Base-by-base conservation (phyloP, 169 alveolate genomes). In the Neospora caninum region DNA sequence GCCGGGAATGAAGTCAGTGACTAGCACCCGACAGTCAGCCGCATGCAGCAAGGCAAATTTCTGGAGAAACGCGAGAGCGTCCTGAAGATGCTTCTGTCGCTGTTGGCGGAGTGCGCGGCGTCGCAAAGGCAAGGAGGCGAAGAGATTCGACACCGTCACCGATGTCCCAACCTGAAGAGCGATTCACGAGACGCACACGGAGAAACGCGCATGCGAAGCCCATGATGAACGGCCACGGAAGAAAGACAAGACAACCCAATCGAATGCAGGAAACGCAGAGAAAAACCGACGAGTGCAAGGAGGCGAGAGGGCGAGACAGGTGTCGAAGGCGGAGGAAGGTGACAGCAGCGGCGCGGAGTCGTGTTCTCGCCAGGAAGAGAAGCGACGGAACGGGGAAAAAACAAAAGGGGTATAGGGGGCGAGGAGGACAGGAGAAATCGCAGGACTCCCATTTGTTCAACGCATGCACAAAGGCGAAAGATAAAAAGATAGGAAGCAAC, bases 41-140 rank as follows among this genome's bases (percentile, higher is more conserved):
- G 94, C 93, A 82, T 95, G 95, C 80, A 94, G 82, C 54, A 95
- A 87, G 43, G 97, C 97, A 39, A 93, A 94, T 39, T 93, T 92
- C 92, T 95, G 97, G 78, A 95, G 91, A 16, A 94, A 88, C 54
- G 89, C 87, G 84, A 95, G 88, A 16, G 95, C 80, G 27, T 93
- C 96, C 7, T 91, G 93, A 45, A 95, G 78, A 58, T 95, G 97
- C 34, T 82, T 91, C 95, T 95, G 95, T 58, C 88, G 92, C 86
- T 94, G 92, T 78, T 94, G 95, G 88, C 91, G 92, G 70, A 95
- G 88, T 78, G 91, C 94, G 53, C 92, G 84, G 49, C 95, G 94
- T 80, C 97, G 10, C 87, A 95, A 92, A 0, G 97, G 97, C 39
- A 95, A 53, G 42, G 95, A 93, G 29, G 88, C 86, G 92, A 95